Conservation (phyloP, 768 basidiomycete genomes). For the Boletus rex-veris region DNA sequence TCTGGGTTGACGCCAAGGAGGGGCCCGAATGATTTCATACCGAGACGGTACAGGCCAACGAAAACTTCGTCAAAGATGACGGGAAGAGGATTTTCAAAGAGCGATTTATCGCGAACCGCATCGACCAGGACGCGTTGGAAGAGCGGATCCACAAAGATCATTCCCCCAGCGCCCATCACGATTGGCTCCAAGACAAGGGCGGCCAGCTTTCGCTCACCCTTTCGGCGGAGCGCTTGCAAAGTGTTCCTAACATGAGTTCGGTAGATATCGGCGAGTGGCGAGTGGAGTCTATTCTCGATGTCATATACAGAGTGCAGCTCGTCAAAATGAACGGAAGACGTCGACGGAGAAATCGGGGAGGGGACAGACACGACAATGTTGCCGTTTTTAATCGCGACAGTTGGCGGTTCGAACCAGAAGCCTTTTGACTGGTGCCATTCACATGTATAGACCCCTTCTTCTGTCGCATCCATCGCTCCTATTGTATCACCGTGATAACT, state of each 20-base stretch:
- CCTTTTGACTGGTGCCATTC: constrained; percentile 96
- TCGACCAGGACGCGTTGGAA: constrained; percentile 90
- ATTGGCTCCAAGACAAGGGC: constrained; percentile 89
- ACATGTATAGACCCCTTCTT: constrained; percentile 88
- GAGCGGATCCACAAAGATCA: constrained; percentile 96
- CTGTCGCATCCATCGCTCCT: constrained; percentile 93
- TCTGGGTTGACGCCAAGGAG: constrained; percentile 77
- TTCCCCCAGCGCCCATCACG: constrained; percentile 93
- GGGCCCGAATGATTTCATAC: constrained; percentile 58
- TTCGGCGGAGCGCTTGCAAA: constrained; percentile 44
- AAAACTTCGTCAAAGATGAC: constrained; percentile 98
- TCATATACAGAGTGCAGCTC: constrained; percentile 68
- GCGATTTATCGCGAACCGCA: constrained; percentile 54
- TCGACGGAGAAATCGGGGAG: constrained; percentile 37
- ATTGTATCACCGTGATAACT: constrained; percentile 99
- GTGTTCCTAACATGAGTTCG: constrained; percentile 50
- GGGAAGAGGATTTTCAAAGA: constrained; percentile 57
- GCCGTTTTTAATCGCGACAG: constrained; percentile 65
- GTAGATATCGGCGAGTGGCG: constrained; percentile 64
- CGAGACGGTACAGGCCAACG: constrained; percentile 85
- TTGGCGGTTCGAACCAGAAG: constrained; percentile 90
- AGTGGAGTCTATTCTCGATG: constrained; percentile 54
- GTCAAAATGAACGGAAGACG: constrained; percentile 22
- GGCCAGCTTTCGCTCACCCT: constrained; percentile 47
- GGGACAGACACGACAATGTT: constrained; percentile 53